Evolutionary conservation across 169 alveolate genomes (phyloP).

Genomic region (Perkinsus marinus): DNA sequence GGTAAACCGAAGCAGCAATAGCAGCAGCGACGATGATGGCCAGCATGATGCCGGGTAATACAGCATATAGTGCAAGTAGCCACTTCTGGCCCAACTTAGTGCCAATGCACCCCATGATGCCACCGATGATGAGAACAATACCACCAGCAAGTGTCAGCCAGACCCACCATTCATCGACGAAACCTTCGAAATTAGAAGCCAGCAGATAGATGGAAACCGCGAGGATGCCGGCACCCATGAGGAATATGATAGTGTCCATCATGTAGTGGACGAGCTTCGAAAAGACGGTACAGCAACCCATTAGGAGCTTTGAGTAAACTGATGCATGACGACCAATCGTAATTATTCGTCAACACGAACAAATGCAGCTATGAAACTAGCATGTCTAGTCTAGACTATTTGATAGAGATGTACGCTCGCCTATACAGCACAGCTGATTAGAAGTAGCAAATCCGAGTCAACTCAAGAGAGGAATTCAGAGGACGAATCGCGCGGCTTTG

Average conservation of each 20-base stretch:
- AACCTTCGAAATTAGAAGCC: background rate
- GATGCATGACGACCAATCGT: background rate
- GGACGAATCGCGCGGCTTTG: too few species aligned
- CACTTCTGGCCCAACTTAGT: background rate
- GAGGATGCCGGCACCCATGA: background rate
- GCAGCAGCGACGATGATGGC: background rate
- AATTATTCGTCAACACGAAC: too few species aligned
- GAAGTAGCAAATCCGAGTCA: too few species aligned
- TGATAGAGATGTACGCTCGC: too few species aligned
- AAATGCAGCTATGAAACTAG: too few species aligned
- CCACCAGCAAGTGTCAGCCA: background rate
- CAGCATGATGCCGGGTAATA: background rate
- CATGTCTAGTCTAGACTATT: too few species aligned
- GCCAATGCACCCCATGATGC: background rate
- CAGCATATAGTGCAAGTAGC: background rate
- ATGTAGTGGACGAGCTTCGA: background rate
- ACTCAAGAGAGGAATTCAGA: too few species aligned
- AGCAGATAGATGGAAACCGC: background rate
- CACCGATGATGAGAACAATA: background rate
- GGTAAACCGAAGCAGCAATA: background rate
- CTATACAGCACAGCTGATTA: too few species aligned
- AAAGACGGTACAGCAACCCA: background rate
- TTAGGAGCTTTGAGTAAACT: background rate
- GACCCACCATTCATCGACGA: background rate
- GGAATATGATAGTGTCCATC: background rate